A percentile compares a stretch with the other conserved stretches of the same genome.
phyloP scores from a whole-genome alignment of 441 rosid genomes.

The Corymbia citriodora region DNA sequence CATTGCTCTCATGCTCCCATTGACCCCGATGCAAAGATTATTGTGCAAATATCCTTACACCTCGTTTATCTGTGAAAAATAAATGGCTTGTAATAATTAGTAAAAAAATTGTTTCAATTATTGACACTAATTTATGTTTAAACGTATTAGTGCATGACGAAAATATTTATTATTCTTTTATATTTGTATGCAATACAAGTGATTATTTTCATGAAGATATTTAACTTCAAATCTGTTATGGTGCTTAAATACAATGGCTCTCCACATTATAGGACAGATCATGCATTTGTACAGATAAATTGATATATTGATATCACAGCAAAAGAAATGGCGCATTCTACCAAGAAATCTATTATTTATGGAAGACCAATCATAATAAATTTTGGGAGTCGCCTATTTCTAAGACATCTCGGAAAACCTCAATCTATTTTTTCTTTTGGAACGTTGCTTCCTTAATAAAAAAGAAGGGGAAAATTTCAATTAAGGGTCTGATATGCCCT shows the following conservation, averaged over 20 bases:
- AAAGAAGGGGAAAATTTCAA: too few relatives aligned
- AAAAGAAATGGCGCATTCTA: fast-evolving
- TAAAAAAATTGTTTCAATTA: too few relatives aligned
- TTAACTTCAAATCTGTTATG: fast-evolving
- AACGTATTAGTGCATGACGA: neutral
- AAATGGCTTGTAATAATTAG: too few relatives aligned
- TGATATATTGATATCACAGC: neutral
- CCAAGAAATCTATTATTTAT: fast-evolving
- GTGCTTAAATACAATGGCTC: neutral
- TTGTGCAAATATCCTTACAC: neutral
- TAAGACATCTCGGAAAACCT: neutral
- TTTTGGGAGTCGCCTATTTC: fast-evolving
- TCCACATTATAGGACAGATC: neutral
- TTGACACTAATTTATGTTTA: too few relatives aligned
- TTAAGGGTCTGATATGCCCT: too few relatives aligned
- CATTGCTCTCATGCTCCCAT: too few relatives aligned
- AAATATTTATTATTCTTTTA: too few relatives aligned
- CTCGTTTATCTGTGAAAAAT: too few relatives aligned
- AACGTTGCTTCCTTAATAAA: neutral
- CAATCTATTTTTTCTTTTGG: neutral
- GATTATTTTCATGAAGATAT: too few relatives aligned
- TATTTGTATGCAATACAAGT: too few relatives aligned
- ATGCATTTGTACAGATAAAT: too few relatives aligned
- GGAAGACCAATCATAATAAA: neutral
- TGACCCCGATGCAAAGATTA: too few relatives aligned